phyloP scores from a whole-genome alignment of 23 red algal species.

The Gracilaria vermiculophylla region DNA sequence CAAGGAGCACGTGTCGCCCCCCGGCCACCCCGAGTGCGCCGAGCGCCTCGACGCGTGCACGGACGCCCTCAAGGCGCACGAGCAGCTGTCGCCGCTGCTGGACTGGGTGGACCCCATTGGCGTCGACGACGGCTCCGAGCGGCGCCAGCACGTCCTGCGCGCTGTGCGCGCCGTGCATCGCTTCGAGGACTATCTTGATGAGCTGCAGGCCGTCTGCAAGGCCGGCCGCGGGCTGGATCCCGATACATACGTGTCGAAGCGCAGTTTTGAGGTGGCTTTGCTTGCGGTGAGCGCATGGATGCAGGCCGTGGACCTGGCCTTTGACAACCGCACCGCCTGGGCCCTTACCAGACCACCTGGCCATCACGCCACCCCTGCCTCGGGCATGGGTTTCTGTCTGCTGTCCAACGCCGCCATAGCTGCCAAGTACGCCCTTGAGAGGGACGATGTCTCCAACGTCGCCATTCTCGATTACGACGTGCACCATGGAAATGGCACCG shows the following conservation, averaged over 20 bases:
- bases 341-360: slow-evolving; percentile 86
- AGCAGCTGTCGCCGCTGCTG: slow-evolving; percentile 17
- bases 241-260: slow-evolving; percentile 79
- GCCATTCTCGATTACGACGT: slow-evolving; percentile 95
- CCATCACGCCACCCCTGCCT: slow-evolving; percentile 89
- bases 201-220: slow-evolving; percentile 50
- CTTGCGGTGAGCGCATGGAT: slow-evolving; percentile 77
- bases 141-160: slow-evolving; percentile 43
- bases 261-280: slow-evolving; percentile 66
- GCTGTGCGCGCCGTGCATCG: slow-evolving; percentile 61
- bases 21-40: slow-evolving; percentile 74
- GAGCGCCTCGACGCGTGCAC: slow-evolving; percentile 58
- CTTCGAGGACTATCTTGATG: slow-evolving; percentile 71
- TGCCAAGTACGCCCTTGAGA: slow-evolving; percentile 68
- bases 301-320: slow-evolving; percentile 72
- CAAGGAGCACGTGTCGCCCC: slow-evolving; percentile 39
- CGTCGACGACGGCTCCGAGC: slow-evolving; percentile 5
- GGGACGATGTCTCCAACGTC: slow-evolving; percentile 38
- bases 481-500: slow-evolving; percentile 99
- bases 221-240: slow-evolving; percentile 59
- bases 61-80: slow-evolving; percentile 27
- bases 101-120: slow-evolving; percentile 31
- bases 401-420: slow-evolving; percentile 89
- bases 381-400: slow-evolving; percentile 94
- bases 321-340: slow-evolving; percentile 32